These are phyloP conservation scores for Miscanthus sacchariflorus DNA, from an alignment of 202 grass and related monocot species.

Conservation along the genomic window DNA sequence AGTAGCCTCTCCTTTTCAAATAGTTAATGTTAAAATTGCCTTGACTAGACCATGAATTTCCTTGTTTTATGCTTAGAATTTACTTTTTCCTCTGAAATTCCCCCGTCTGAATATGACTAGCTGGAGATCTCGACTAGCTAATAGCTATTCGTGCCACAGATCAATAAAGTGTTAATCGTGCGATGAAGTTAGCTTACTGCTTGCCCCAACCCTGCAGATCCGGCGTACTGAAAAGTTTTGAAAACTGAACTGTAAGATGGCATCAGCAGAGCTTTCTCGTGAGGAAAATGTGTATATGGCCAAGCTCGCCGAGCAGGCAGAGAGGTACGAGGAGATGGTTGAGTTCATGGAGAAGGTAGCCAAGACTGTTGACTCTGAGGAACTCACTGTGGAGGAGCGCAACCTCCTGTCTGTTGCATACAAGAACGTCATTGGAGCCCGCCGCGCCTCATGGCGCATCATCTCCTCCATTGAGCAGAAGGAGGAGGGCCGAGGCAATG, in stretches of 20 bases:
- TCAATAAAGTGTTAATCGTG: neutral
- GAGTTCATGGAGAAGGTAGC: conserved; percentile 93
- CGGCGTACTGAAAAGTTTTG: neutral
- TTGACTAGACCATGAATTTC: neutral
- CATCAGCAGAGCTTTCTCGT: conserved; percentile 65
- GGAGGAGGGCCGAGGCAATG: conserved; percentile 83
- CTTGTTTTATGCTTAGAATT: neutral
- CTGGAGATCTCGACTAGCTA: neutral
- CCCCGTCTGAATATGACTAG: neutral
- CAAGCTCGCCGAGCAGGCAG: conserved; percentile 82
- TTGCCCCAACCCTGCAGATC: conserved; percentile 42
- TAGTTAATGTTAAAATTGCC: neutral
- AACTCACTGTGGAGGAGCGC: conserved; percentile 85
- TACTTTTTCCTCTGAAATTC: neutral
- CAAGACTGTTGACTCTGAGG: conserved; percentile 71
- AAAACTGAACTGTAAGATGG: conserved; percentile 51
- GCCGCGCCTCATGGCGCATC: conserved; percentile 83
- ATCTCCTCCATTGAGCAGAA: conserved; percentile 87
- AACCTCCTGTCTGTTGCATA: conserved; percentile 86
- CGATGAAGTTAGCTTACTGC: conserved; percentile 5
- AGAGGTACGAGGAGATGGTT: conserved; percentile 92
- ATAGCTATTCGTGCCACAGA: neutral
- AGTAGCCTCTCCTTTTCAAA: neutral
- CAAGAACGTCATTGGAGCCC: conserved; percentile 82
- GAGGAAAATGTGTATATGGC: conserved; percentile 95